Conservation (phyloP, 2,329 filamentous ascomycete species). For the Beauveria asiatica region DNA sequence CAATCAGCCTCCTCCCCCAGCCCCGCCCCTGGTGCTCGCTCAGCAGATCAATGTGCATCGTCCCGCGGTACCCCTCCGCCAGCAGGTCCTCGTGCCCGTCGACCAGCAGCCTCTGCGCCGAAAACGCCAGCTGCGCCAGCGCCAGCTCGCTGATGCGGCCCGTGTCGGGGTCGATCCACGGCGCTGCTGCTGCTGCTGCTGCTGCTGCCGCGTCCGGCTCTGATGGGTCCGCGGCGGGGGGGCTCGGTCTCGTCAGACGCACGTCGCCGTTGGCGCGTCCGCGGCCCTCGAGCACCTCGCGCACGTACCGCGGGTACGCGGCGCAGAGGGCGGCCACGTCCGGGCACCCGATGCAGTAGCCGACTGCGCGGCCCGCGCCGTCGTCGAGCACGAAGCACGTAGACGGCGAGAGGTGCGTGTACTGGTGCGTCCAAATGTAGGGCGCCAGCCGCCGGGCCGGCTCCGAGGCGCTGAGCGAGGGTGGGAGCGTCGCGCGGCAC, state of each 20-base stretch:
- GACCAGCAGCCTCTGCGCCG: slow-evolving; percentile 30
- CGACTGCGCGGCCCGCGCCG: slow-evolving; percentile 34
- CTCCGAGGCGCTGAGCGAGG: slow-evolving; percentile 28
- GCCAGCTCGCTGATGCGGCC: slow-evolving; percentile 20
- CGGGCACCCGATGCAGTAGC: slow-evolving; percentile 41
- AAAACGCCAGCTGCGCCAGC: slow-evolving; percentile 35
- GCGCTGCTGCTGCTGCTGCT: slow-evolving; percentile 26
- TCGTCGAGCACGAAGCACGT: slow-evolving; percentile 42
- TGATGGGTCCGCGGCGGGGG: not conserved
- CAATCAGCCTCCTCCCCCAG: slow-evolving; percentile 36
- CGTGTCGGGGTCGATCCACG: slow-evolving; percentile 21
- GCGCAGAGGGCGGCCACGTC: slow-evolving; percentile 32
- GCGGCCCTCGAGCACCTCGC: slow-evolving; percentile 23
- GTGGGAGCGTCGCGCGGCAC: slow-evolving; percentile 41
- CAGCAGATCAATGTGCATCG: slow-evolving; percentile 43
- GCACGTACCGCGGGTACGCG: slow-evolving; percentile 31
- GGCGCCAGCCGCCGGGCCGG: slow-evolving; percentile 30
- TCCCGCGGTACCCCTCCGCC: slow-evolving; percentile 28
- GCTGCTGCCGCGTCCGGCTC: slow-evolving; percentile 21
- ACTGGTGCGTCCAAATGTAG: slow-evolving; percentile 44
- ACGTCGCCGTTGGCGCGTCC: slow-evolving; percentile 7
- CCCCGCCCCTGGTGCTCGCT: slow-evolving; percentile 32
- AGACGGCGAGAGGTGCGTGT: slow-evolving; percentile 35
- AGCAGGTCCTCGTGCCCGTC: slow-evolving; percentile 27
- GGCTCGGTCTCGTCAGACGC: not conserved